phyloP scores from a whole-genome alignment of 768 basidiomycete genomes.

The Mrakia frigida region DNA sequence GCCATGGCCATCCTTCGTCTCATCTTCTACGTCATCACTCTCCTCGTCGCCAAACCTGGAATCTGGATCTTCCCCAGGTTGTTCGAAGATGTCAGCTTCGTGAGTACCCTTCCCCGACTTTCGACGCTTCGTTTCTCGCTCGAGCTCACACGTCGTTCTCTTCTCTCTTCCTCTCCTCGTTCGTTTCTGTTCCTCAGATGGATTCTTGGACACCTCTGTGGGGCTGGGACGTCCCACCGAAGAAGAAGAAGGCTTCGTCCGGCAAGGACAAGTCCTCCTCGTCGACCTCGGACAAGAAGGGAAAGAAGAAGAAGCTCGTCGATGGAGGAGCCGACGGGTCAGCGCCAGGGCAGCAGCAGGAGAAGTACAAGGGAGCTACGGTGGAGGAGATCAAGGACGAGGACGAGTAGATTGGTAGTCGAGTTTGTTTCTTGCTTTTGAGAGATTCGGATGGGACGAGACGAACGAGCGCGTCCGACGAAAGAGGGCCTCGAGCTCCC shows the following conservation, averaged over 20 bases:
- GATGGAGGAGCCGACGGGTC: neutral
- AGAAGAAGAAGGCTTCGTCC: constrained; percentile 53
- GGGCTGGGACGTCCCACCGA: constrained; percentile 87
- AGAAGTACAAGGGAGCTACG: constrained; percentile 11
- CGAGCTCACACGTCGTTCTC: neutral
- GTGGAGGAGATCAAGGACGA: constrained; percentile 24
- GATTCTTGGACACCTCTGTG: constrained; percentile 95
- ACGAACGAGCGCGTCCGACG: no score
- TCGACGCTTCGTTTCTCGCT: neutral
- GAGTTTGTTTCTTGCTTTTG: neutral
- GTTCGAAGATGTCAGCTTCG: constrained; percentile 97
- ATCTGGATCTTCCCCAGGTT: constrained; percentile 99
- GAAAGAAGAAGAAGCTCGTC: constrained; percentile 12
- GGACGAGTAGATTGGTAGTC: constrained; percentile 5
- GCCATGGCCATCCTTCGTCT: constrained; percentile 81
- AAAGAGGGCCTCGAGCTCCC: no score
- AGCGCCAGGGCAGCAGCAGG: neutral
- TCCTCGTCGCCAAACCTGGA: constrained; percentile 76
- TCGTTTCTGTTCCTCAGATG: constrained; percentile 54
- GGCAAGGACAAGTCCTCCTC: constrained; percentile 6
- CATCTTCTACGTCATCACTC: constrained; percentile 89
- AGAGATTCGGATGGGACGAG: no score
- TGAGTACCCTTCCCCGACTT: constrained; percentile 51
- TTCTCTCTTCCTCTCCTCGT: neutral
- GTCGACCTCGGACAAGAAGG: constrained; percentile 10